These are phyloP conservation scores for Raphanus sativus DNA, from an alignment of 345 rosid genomes.

Conservation along the genomic window DNA sequence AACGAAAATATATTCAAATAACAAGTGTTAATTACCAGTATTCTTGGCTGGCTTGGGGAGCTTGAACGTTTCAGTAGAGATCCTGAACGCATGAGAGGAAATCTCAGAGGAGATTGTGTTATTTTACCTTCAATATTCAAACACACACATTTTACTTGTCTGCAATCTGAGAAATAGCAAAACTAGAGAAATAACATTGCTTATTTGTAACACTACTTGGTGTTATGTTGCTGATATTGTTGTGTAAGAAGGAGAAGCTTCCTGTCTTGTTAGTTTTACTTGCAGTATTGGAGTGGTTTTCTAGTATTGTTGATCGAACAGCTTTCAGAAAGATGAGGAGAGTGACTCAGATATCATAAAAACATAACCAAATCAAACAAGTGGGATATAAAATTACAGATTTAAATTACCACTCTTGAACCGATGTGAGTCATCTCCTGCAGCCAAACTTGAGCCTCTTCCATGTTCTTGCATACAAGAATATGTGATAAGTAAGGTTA, in stretches of 20 bases:
- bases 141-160: constrained; percentile 5
- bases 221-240: constrained; percentile 20
- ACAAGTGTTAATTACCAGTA: constrained; percentile 38
- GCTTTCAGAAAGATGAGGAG: constrained; percentile 30
- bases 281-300: constrained; percentile 39
- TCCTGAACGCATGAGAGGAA: constrained; percentile 47
- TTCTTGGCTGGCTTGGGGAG: constrained; percentile 46
- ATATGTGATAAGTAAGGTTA: constrained; percentile 32
- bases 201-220: constrained; percentile 38
- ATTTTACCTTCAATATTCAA: constrained; percentile 44
- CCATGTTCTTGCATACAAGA: constrained; percentile 26
- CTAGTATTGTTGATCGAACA: constrained; percentile 44
- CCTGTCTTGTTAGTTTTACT: constrained; percentile 42
- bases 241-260: constrained; percentile 41
- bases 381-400: neutral
- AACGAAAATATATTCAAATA: neutral
- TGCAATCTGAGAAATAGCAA: neutral
- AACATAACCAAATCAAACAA: neutral
- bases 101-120: constrained; percentile 52
- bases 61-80: constrained; percentile 54
- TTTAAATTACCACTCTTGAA: constrained; percentile 44
- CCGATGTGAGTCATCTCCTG: constrained; percentile 41
- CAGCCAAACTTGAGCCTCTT: constrained; percentile 32
- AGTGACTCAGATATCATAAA: constrained; percentile 16
- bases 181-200: neutral